These are phyloP conservation scores for Arabidopsis suecica DNA, from an alignment of 345 rosid genomes.

Conservation along the genomic window DNA sequence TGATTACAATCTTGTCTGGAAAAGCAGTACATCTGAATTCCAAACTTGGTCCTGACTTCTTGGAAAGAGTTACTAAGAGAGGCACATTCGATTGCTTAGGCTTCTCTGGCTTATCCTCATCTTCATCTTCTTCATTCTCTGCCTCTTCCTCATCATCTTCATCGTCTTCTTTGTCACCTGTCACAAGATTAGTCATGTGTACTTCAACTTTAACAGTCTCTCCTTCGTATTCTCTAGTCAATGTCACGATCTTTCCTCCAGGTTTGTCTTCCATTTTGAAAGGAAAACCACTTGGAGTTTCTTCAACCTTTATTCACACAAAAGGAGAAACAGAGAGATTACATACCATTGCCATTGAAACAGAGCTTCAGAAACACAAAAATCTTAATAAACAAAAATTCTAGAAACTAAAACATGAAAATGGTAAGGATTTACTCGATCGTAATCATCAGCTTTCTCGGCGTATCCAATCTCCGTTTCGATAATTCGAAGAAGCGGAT, in stretches of 20 bases:
- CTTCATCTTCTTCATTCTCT: conserved; percentile 44
- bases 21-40: conserved; percentile 74
- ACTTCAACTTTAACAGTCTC: conserved; percentile 77
- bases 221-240: conserved; percentile 73
- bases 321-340: conserved; percentile 25
- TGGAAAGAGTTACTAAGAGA: conserved; percentile 64
- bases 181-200: conserved; percentile 87
- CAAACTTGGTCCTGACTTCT: conserved; percentile 60
- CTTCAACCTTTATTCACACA: conserved; percentile 55
- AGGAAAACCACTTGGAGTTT: conserved; percentile 68
- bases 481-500: conserved; percentile 64
- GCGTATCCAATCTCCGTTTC: conserved; percentile 72
- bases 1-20: conserved; percentile 67
- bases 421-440: conserved; percentile 49
- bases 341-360: not conserved
- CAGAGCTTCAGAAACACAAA: not conserved
- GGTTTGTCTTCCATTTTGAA: conserved; percentile 77
- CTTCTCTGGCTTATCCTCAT: conserved; percentile 55
- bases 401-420: not conserved
- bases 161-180: conserved; percentile 55
- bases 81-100: conserved; percentile 65
- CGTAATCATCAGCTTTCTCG: conserved; percentile 61
- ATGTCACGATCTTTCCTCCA: conserved; percentile 61
- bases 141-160: conserved; percentile 48
- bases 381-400: not conserved